Evolutionary conservation across 768 basidiomycete genomes (phyloP).

Genomic region (Trametes villosa): DNA sequence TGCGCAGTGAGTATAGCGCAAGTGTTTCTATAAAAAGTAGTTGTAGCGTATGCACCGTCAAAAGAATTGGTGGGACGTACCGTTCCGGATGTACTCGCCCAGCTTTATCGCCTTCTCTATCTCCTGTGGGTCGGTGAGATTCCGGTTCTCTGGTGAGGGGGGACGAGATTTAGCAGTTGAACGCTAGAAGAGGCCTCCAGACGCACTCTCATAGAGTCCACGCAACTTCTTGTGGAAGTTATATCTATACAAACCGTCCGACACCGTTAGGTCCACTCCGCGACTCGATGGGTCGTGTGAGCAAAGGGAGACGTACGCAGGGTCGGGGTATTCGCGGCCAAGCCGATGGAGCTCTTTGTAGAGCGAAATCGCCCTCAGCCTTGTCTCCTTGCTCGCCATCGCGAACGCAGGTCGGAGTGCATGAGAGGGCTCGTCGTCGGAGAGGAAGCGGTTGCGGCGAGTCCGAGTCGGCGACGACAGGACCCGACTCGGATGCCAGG

Average conservation of each 20-base stretch:
- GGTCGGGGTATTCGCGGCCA: slow-evolving; percentile 82
- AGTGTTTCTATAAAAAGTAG: slow-evolving; percentile 63
- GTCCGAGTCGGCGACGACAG: neutral
- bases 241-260: slow-evolving; percentile 50
- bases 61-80: slow-evolving; percentile 42
- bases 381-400: slow-evolving; percentile 57
- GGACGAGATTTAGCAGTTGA: neutral
- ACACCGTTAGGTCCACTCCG: neutral
- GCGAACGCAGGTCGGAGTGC: slow-evolving; percentile 2
- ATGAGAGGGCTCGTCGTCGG: neutral
- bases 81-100: slow-evolving; percentile 86
- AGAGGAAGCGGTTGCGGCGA: too few species aligned
- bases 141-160: slow-evolving; percentile 63
- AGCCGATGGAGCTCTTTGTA: slow-evolving; percentile 86
- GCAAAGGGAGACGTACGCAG: slow-evolving; percentile 55
- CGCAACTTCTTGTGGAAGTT: slow-evolving; percentile 77
- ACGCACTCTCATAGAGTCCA: slow-evolving; percentile 73
- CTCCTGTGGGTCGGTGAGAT: slow-evolving; percentile 66
- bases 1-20: slow-evolving; percentile 79
- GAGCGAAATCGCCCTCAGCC: slow-evolving; percentile 67
- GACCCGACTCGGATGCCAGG: neutral
- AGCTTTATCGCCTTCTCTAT: slow-evolving; percentile 77
- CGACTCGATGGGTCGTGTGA: slow-evolving; percentile 7
- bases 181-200: neutral
- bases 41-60: neutral